These are phyloP conservation scores for Fusarium sacchari DNA, from an alignment of 2,329 filamentous ascomycete species.

Conservation along the genomic window DNA sequence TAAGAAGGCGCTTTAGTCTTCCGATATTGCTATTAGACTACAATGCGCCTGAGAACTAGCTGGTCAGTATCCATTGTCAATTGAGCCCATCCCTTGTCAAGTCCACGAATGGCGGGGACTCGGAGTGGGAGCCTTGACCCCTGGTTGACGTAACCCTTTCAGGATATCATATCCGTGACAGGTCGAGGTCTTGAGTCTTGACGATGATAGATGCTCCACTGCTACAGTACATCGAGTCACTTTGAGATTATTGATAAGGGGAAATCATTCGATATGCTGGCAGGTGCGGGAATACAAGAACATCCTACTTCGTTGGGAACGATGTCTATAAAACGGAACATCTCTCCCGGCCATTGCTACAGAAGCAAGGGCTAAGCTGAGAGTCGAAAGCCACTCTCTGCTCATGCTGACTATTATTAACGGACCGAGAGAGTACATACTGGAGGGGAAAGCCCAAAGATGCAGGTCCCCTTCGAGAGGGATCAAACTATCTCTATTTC, in stretches of 20 bases:
- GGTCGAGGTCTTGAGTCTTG: background rate
- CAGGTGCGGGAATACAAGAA: background rate
- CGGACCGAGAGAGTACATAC: background rate
- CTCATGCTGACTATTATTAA: background rate
- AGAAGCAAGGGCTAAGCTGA: background rate
- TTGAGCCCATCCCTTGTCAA: background rate
- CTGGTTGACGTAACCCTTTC: slow-evolving; percentile 7
- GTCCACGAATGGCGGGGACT: slow-evolving; percentile 10
- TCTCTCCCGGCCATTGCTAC: background rate
- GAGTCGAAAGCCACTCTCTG: background rate
- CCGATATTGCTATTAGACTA: background rate
- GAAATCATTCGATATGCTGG: slow-evolving; percentile 9
- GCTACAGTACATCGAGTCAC: slow-evolving; percentile 7
- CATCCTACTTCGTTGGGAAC: background rate
- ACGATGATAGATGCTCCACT: background rate
- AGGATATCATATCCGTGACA: slow-evolving; percentile 16
- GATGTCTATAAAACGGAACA: background rate
- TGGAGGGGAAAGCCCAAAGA: background rate
- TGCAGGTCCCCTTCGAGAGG: background rate
- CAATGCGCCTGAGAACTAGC: background rate
- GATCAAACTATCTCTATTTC: background rate
- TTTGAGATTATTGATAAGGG: slow-evolving; percentile 6
- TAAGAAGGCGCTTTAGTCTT: background rate
- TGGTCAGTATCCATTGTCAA: background rate
- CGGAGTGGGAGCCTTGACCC: slow-evolving; percentile 3